phyloP scores from a whole-genome alignment of 768 basidiomycete genomes.

The Dioszegia hungarica region DNA sequence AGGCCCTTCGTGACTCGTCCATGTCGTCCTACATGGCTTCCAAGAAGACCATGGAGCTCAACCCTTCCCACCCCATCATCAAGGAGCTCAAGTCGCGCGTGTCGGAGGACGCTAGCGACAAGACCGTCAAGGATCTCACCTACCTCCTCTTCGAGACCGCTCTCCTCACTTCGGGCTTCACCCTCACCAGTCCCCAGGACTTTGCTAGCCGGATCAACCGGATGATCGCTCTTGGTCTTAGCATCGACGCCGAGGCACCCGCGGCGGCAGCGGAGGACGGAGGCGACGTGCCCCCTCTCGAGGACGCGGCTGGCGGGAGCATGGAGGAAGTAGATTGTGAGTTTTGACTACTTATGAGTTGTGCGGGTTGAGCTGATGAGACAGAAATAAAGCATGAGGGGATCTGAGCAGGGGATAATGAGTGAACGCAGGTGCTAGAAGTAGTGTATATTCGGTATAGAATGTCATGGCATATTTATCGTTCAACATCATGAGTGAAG shows the following conservation, averaged over 20 bases:
- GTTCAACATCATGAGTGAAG: too few species aligned
- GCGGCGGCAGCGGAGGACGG: conserved; percentile 48
- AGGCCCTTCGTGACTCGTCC: conserved; percentile 57
- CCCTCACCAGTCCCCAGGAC: conserved; percentile 87
- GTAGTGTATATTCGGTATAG: too few species aligned
- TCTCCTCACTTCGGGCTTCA: conserved; percentile 69
- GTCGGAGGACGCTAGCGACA: conserved; percentile 94
- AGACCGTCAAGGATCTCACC: conserved; percentile 94
- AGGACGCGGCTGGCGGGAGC: conserved; percentile 44
- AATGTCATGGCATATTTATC: too few species aligned
- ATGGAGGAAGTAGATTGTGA: conserved; percentile 95
- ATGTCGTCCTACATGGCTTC: conserved; percentile 97
- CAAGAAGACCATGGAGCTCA: conserved; percentile 96
- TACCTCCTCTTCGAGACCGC: conserved; percentile 96
- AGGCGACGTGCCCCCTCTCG: conserved; percentile 47
- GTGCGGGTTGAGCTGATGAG: too few species aligned
- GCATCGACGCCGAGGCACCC: conserved; percentile 57
- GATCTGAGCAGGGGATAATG: too few species aligned
- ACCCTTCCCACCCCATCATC: conserved; percentile 85
- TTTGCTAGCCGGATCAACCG: conserved; percentile 95
- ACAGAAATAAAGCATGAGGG: too few species aligned
- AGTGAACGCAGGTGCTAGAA: too few species aligned
- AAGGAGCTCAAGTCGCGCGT: conserved; percentile 95
- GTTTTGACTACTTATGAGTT: too few species aligned
- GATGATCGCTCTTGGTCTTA: conserved; percentile 72